Evolutionary conservation across 1,139 yeast species (phyloP), one percentile per base, ranked within the genome.

Genomic region (Hyphopichia khmerensis): DNA sequence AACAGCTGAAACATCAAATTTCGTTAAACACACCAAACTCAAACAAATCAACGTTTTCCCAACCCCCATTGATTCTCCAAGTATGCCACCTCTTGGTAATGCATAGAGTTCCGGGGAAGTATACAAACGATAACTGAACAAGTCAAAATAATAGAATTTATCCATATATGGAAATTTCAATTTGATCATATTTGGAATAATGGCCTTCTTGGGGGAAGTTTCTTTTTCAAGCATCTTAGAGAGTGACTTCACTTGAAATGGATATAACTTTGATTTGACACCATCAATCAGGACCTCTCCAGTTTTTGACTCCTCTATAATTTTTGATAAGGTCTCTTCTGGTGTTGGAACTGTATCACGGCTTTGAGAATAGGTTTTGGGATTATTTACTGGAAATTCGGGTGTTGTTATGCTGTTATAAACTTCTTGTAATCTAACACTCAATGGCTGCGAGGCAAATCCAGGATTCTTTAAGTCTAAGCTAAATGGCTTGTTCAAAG

Each of bases 11-110:
- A 72, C 55, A 42, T 83, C 84, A 52, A 60, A 65, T 48, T 75
- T 79, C 0, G 89, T 77, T 8, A 75, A 54, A 48, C 84, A 76
- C 0, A 84, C 70, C 38, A 84, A 64, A 7, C 86, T 80, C 16
- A 84, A 59, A 50, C 88, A 82, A 4, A 84, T 84, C 35, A 81
- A 67, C 0, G 90, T 84, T 55, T 84, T 84, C 0, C 91, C 91
- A 15, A 83, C 61, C 0, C 90, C 91, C 90, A 84, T 84, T 72
- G 82, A 83, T 49, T 84, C 91, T 0, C 88, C 88, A 11, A 84
- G 61, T 2, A 84, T 81, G 0, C 90, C 91, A 14, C 90, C 90
- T 48, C 75, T 60, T 0, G 87, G 82, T 3, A 79, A 62, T 17
- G 53, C 48, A 51, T 70, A 78, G 2, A 60, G 47, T 19, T 68